Base-by-base conservation (phyloP, 2,329 filamentous ascomycete species). In the Fusarium paranaense region DNA sequence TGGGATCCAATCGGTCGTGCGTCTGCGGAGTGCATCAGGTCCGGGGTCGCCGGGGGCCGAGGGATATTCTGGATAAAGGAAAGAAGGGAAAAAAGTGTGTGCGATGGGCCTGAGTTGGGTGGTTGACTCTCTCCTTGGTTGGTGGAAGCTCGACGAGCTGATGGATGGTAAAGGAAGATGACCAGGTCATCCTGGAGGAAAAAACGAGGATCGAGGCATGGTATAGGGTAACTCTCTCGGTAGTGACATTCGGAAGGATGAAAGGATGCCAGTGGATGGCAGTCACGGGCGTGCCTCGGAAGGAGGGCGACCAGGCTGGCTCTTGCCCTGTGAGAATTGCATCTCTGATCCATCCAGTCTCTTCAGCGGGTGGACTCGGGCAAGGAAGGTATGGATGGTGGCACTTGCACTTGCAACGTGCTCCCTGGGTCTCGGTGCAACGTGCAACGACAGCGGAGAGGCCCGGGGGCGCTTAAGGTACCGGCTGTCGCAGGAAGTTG, bases 1-100 rank as follows among this genome's bases (percentile, higher is more conserved):
- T 71, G 56, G 64, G 66, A 76, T 78, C 70, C 76, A 77, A 78
- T 78, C 70, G 76, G 69, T 63, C 61, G 56, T 76, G 76, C 73
- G 68, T 77, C 58, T 69, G 63, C 71, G 70, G 72, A 69, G 67
- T 67, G 63, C 62, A 73, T 72, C 61, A 78, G 71, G 72, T 67
- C 72, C 70, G 74, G 74, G 76, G 65, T 65, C 64, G 68, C 72
- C 70, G 67, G 64, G 65, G 64, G 68, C 56, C 70, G 62, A 64
- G 50, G 50, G 64, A 74, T 59, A 66, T 70, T 75, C 62, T 74
- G 66, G 69, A 73, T 71, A 56, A 62, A 67, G 56, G 40, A 66
- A 62, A 72, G 68, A 69, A 74, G 62, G 38, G 52, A 62, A 58
- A 47, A 47, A 32, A 66, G 40, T 61, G 45, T 40, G 20, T 57